These are phyloP conservation scores for Sporisorium exsertum DNA, from an alignment of 1,284 basidiomycete genomes.

Conservation along the genomic window DNA sequence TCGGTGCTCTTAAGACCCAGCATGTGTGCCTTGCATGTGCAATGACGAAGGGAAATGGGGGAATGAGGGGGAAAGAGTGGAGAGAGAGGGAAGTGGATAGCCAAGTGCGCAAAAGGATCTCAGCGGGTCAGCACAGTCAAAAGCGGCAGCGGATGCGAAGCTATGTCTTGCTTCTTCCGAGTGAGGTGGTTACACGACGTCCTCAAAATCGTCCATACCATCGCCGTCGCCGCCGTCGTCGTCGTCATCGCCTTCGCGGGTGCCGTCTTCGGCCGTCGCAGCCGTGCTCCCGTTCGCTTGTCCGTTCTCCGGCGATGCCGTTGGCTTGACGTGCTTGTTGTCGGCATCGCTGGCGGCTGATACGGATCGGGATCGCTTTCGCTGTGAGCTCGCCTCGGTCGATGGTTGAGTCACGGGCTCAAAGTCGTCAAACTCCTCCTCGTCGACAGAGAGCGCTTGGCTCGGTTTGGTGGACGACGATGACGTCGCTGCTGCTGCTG, in stretches of 20 bases:
- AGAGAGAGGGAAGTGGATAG: neutral
- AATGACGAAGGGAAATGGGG: neutral
- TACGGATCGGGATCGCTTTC: constrained; percentile 39
- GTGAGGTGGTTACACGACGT: constrained; percentile 52
- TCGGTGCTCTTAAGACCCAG: constrained; percentile 60
- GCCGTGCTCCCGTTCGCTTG: neutral
- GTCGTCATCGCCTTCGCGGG: constrained; percentile 13
- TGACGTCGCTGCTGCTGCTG: constrained; percentile 18
- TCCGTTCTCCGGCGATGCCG: constrained; percentile 4
- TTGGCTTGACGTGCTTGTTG: constrained; percentile 37
- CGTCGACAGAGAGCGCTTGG: constrained; percentile 29
- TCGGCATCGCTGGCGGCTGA: constrained; percentile 19
- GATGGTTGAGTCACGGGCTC: constrained; percentile 25
- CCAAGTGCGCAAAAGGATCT: neutral
- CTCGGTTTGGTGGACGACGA: constrained; percentile 37
- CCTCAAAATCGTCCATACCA: constrained; percentile 62
- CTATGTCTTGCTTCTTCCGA: constrained; percentile 6
- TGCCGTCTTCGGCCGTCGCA: neutral
- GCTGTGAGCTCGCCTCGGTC: constrained; percentile 9
- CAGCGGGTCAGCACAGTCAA: constrained; percentile 22
- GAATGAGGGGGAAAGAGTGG: neutral
- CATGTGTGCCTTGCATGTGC: constrained; percentile 13
- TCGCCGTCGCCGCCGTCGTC: constrained; percentile 57
- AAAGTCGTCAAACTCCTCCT: constrained; percentile 51
- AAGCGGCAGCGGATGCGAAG: neutral